Evolutionary conservation across 2,329 filamentous ascomycete genomes (phyloP), one percentile per base, ranked within the genome.

Genomic region (Dothiorella sarmentorum): DNA sequence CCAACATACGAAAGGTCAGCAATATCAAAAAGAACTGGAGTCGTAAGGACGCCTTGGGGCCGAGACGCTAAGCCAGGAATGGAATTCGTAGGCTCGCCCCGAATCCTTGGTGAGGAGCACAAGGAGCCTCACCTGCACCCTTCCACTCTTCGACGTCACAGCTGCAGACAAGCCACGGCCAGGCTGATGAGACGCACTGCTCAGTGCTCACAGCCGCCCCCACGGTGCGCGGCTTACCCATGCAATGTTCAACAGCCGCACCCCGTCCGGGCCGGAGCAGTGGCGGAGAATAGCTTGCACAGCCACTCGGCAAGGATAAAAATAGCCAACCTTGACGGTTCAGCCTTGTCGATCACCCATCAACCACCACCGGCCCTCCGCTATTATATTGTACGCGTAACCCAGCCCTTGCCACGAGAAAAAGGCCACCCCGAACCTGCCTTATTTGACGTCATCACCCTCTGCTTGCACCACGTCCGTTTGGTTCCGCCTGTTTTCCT

Each of bases 371-470:
- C 24, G 15, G 35, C 10, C 29, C 29, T 31, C 29, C 15, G 10
- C 29, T 24, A 22, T 35, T 38, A n/a, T 4, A 24, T 24, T 29
- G 49, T 18, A 53, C 49, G 35, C 49, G 49, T 53, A 29, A 53
- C 47, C 20, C 24, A 38, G 47, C n/a, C n/a, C 49, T 53, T 20
- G 49, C 49, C 49, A 53, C 49, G 49, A 29, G 49, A 53, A 49
- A 15, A 40, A 13, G 33, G 49, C 22, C 22, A 11, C 22, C 33
- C 22, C 20, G 4, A 26, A 6, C 27, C 31, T 17, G 17, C 27
- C 31, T 17, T 11, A 11, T 15, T 18, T 24, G 35, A 53, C 49
- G 49, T 40, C 49, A 53, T 53, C 18, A 13, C 18, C 13, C 18
- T 11, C 45, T 5, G 15, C 4, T n/a, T 4, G 5, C 29, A 37